Evolutionary conservation across 208 protist species (phyloP).

Genomic region (Acanthamoeba sp.): DNA sequence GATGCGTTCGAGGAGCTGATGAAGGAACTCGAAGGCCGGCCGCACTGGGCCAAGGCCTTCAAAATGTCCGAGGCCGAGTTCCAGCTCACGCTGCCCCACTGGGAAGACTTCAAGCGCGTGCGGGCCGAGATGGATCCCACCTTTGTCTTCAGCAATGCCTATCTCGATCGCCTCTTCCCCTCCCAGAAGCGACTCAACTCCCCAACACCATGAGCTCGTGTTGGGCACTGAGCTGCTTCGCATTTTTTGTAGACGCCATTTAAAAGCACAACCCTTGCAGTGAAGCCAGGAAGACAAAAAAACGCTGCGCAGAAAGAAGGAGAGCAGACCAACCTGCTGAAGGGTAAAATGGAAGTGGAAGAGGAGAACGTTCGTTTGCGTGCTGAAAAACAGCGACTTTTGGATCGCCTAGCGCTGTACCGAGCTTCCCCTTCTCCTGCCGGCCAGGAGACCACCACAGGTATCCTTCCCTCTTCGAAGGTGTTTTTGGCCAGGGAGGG

Average conservation of each 20-base stretch:
- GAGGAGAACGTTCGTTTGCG: constrained; percentile 39
- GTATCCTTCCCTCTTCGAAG: neutral
- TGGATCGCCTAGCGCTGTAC: neutral
- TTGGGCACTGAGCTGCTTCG: no score
- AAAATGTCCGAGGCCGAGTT: constrained; percentile 51
- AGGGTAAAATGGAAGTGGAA: neutral
- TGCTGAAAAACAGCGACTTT: neutral
- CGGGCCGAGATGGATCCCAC: constrained; percentile 65
- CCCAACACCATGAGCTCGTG: no score
- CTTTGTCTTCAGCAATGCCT: constrained; percentile 56
- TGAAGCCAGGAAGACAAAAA: no score
- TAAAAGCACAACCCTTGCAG: no score
- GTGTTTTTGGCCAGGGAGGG: no score
- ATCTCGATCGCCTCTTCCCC: constrained; percentile 66
- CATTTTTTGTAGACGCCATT: no score
- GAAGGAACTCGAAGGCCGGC: constrained; percentile 67
- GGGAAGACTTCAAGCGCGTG: constrained; percentile 71
- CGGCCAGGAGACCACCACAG: neutral
- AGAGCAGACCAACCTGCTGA: neutral
- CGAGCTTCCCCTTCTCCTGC: neutral
- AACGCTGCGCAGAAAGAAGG: neutral
- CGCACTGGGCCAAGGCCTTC: constrained; percentile 78
- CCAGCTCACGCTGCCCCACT: constrained; percentile 1
- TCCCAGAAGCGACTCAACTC: neutral
- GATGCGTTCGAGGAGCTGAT: constrained; percentile 73